Evolutionary conservation across 495 filamentous ascomycete genomes (phyloP), one percentile per base, ranked within the genome.

Genomic region (Aspergillus homomorphus): DNA sequence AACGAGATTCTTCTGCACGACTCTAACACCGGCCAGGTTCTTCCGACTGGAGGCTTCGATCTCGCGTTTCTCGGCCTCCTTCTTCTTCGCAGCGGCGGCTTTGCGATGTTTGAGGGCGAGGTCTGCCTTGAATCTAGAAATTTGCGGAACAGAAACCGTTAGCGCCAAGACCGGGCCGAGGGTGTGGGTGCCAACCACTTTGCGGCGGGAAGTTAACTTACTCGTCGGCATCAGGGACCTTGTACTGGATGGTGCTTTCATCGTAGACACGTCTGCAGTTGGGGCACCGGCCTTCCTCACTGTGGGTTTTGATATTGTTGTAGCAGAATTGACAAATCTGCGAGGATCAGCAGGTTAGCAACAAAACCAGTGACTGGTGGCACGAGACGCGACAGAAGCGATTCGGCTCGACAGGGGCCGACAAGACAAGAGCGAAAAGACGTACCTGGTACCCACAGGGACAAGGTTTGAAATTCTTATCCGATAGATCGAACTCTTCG

Each of bases 301-400:
- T 96, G 57, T 87, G 90, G 58, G 74, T 79, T 72, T 91, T 93
- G 73, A 99, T 94, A 65, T 98, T 98, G 77, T 99, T 96, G 78
- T 89, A 98, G 74, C 95, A 99, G 76, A 99, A 99, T 78, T 97
- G 95, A 72, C 95, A 99, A 67, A 99, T 90, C 93, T 98, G 68
- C 26, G 53, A 15, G 14, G 20, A 0, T 16, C n/a, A n/a, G 15
- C 12, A 53, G 23, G 54, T 67, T 53, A 68, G 62, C 33, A 18
- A 43, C 20, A 33, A n/a, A 9, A 21, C 10, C 5, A 21, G 16
- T 24, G 22, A 16, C 16, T 18, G 50, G 15, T 15, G 18, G 18
- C 23, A 21, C 38, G 14, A 20, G 22, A 19, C 51, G 20, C 51
- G 28, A 26, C 18, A 1, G 10, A 54, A 24, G 19, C 20, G 18